Evolutionary conservation across 208 protist genomes (phyloP).

Genomic region (Angomonas ambiguus): DNA sequence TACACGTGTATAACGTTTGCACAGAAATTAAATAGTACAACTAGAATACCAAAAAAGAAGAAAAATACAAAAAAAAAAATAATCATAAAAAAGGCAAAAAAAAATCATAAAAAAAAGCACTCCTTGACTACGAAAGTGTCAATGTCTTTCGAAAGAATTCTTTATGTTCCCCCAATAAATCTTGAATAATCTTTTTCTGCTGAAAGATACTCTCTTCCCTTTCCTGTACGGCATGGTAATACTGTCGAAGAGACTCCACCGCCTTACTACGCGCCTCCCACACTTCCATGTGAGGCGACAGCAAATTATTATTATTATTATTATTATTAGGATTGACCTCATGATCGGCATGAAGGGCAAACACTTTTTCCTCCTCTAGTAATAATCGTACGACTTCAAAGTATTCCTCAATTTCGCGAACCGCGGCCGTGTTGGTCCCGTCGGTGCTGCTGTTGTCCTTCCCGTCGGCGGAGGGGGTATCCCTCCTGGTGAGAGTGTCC

Average conservation of each 20-base stretch:
- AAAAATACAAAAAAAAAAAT: neutral
- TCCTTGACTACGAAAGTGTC: neutral
- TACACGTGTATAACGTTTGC: no score
- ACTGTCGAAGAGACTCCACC: neutral
- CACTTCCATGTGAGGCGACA: neutral
- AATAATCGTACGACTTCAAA: neutral
- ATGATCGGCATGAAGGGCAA: neutral
- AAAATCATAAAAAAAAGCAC: neutral
- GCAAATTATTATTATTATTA: neutral
- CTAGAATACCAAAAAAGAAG: no score
- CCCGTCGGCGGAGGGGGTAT: no score
- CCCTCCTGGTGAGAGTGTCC: no score
- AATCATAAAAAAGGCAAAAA: neutral
- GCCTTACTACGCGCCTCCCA: neutral
- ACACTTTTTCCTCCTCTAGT: neutral
- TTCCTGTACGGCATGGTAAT: neutral
- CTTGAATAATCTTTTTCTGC: neutral
- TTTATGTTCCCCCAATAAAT: neutral
- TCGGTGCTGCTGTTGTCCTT: neutral
- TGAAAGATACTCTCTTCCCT: neutral
- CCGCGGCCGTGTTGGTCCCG: neutral
- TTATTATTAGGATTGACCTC: neutral
- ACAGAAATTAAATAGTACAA: no score
- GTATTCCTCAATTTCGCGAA: neutral
- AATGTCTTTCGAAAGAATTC: neutral